Base-by-base conservation (phyloP, 2,329 filamentous ascomycete species). In the Chaetomium sp. region DNA sequence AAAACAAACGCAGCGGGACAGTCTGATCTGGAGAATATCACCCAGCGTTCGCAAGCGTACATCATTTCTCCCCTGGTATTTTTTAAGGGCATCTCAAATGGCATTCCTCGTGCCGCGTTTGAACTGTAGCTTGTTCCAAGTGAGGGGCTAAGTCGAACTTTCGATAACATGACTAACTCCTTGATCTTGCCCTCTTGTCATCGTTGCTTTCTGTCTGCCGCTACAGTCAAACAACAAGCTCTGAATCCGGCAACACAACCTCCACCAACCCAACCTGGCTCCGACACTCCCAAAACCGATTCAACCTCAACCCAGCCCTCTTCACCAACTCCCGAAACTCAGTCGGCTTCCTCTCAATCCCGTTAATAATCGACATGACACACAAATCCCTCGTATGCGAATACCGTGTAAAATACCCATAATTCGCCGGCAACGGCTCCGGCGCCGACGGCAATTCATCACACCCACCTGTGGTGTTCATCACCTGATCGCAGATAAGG, bases 401-500 rank as follows among this genome's bases (percentile, higher is more conserved):
- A 27, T 44, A 44, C 10, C 42, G 42, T 2, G 42, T 44, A 12
- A 7, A 44, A 14, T 44, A 44, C 8, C 42, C 42, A 9, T 9
- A 44, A 27, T 44, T 44, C 8, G 42, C 42, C 1, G 42, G 42
- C n/a, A 44, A 27, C 42, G 42, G 42, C 10, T 11, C n/a, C 19
- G 42, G 42, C 2, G 42, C 42, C 4, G 42, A 32, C 12, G 42
- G n/a, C n/a, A 44, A 14, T 27, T 44, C 42, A 27, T n/a, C n/a
- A 9, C n/a, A 44, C 6, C 42, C 42, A 4, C n/a, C 3, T 6
- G 42, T 44, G 2, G 42, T 44, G 14, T 44, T 44, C 42, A 44
- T 44, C 6, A 44, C 42, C 6, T 44, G 42, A 38, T 60, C 59
- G 52, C 59, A 58, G 4, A 59, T 45, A 14, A 60, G n/a, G 45